These are phyloP conservation scores for Penicillium paxilli DNA, from an alignment of 495 filamentous ascomycete species.

Conservation along the genomic window DNA sequence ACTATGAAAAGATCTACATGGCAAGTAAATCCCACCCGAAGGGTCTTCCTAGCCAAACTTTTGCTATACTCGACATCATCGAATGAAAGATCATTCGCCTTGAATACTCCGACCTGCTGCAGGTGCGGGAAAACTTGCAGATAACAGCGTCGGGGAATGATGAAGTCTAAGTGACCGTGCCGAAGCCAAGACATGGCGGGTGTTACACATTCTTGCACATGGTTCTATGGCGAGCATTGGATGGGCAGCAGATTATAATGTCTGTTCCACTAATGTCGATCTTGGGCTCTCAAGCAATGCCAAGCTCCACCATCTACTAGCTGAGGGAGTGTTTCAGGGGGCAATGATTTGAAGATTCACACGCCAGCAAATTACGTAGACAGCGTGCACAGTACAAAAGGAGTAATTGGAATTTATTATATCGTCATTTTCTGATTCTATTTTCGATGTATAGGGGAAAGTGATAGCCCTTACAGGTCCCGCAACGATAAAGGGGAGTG, in stretches of 20 bases:
- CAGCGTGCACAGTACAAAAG: neutral
- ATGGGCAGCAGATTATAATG: neutral
- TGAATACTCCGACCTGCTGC: constrained; percentile 4
- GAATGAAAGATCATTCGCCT: no score
- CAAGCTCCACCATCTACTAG: constrained; percentile 12
- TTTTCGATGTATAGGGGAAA: constrained; percentile 13
- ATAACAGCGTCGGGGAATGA: constrained; percentile 10
- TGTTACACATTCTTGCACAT: constrained; percentile 1
- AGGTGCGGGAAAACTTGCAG: constrained; percentile 4
- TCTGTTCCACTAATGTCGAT: neutral
- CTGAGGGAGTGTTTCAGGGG: constrained; percentile 8
- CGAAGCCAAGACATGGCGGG: constrained; percentile 11
- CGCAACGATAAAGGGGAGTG: neutral
- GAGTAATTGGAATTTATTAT: neutral
- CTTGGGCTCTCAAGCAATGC: constrained; percentile 11
- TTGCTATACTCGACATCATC: neutral
- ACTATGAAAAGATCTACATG: constrained; percentile 18
- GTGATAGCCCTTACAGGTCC: constrained; percentile 11
- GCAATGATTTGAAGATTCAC: neutral
- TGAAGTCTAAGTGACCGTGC: constrained; percentile 7
- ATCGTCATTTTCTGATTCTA: neutral
- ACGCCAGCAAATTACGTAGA: constrained; percentile 14
- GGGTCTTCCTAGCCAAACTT: neutral
- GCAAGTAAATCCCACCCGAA: constrained; percentile 8
- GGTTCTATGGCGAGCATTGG: neutral